Base-by-base conservation (phyloP, 2,329 filamentous ascomycete species). In the Hypocreales sp. region DNA sequence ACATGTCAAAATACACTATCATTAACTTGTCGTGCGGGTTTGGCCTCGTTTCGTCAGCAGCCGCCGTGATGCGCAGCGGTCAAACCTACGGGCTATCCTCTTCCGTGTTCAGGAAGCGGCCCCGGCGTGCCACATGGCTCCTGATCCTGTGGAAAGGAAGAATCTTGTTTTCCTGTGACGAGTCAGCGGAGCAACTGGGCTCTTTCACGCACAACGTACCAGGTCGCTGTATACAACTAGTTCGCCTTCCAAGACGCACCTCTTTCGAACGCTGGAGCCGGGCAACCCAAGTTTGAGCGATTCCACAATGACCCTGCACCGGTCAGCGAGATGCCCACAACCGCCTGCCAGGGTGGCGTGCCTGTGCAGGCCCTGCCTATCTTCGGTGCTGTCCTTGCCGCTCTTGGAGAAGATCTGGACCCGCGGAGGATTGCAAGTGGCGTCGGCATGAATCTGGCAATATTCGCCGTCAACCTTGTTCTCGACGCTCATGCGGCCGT, bases 341-440 rank as follows among this genome's bases (percentile, higher is more conserved):
- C n/a, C n/a, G n/a, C n/a, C n/a, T 16, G 9, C 4, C 8, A 5
- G 15, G 11, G 12, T 14, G 5, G 4, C 56, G 38, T 45, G 67
- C 64, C 45, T 44, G 35, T 79, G 72, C 14, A 92, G 48, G 2
- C 56, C 59, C 8, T 48, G 39, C 19, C 79, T 67, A 46, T 92
- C 84, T 27, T 55, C 45, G 0, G 83, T 93, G 24, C 83, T 87
- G 38, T 93, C 81, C 45, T 90, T 92, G 31, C 84, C 82, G 41
- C 82, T 90, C 46, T 93, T 94, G 8, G 83, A 92, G 45, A 90
- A 93, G 17, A 93, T 87, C 35, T 78, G 75, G 16, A 92, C 71
- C 25, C 61, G 66, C 1, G 63, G 44, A 1, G 31, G 45, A 11
- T 55, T 54, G 26, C 66, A 70, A 7, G 56, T 56, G 6, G 80